These are phyloP conservation scores for Jimgerdemannia flammicorona DNA, from an alignment of 192 early-diverging fungal genomes.

Conservation along the genomic window DNA sequence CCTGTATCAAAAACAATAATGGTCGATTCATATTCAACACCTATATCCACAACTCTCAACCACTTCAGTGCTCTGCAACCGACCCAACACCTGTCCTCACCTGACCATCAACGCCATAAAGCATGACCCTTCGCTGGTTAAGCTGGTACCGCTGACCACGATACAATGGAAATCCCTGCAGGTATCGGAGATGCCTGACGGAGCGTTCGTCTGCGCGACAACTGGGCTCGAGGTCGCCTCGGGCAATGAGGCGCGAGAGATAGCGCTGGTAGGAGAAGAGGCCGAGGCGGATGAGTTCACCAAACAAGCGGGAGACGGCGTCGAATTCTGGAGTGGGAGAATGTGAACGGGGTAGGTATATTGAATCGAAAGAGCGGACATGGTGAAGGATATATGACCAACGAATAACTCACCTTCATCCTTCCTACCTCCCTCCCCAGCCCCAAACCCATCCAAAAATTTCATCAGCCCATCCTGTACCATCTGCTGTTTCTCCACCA, in stretches of 20 bases:
- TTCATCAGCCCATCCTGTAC: conserved; percentile 46
- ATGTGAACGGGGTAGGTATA: background rate
- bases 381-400: too few species aligned
- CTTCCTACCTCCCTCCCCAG: background rate
- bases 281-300: conserved; percentile 45
- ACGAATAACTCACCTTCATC: background rate
- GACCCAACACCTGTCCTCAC: background rate
- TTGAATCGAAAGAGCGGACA: too few species aligned
- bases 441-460: conserved; percentile 43
- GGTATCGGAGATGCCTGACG: conserved; percentile 37
- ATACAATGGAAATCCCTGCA: conserved; percentile 42
- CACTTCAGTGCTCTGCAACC: background rate
- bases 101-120: conserved; percentile 37
- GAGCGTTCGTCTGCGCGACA: conserved; percentile 30
- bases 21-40: too few species aligned
- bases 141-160: conserved; percentile 31
- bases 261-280: conserved; percentile 59
- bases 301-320: conserved; percentile 41
- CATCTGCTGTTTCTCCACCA: conserved; percentile 15
- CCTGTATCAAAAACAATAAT: conserved; percentile 10
- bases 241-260: conserved; percentile 50
- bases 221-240: conserved; percentile 41
- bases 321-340: background rate
- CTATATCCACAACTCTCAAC: too few species aligned
- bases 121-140: conserved; percentile 43